Evolutionary conservation across 176 grass and related monocot species (phyloP).

Genomic region (Cenchrus fungigraminus): DNA sequence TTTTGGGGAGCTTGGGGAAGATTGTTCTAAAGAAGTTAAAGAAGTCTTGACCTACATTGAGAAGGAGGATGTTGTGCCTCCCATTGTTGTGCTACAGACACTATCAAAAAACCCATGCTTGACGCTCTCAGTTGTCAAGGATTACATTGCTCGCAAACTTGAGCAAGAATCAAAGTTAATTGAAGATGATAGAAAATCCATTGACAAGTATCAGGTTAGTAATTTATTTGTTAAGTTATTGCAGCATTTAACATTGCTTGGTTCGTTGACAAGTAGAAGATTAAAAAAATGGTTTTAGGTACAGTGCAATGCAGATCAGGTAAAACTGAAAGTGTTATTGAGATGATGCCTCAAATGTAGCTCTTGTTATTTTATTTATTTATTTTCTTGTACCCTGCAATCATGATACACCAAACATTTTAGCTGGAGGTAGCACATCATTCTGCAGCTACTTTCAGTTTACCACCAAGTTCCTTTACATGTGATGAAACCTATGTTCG

Average conservation of each 20-base stretch:
- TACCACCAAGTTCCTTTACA: conserved; percentile 14
- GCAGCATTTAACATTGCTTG: conserved; percentile 13
- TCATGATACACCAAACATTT: background rate
- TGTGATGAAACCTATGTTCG: conserved; percentile 5
- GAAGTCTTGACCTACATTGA: conserved; percentile 94
- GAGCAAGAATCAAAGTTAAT: conserved; percentile 96
- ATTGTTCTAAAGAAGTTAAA: conserved; percentile 97
- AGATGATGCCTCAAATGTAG: conserved; percentile 21
- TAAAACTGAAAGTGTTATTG: background rate
- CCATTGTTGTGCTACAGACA: conserved; percentile 89
- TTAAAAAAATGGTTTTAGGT: background rate
- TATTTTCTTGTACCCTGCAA: background rate
- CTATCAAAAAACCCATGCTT: conserved; percentile 84
- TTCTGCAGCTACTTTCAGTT: background rate
- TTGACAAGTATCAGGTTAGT: conserved; percentile 95
- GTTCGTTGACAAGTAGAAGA: background rate
- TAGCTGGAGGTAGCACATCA: conserved; percentile 18
- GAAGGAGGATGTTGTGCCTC: conserved; percentile 89
- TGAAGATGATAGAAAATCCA: conserved; percentile 85
- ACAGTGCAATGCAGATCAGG: background rate
- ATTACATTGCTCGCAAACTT: conserved; percentile 94
- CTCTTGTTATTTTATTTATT: background rate
- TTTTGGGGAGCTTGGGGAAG: conserved; percentile 90
- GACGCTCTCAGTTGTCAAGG: conserved; percentile 91
- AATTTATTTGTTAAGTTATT: conserved; percentile 19